A percentile compares a stretch with the other conserved stretches of the same genome.
These are phyloP conservation scores for Hortiboletus campestris DNA, from an alignment of 768 basidiomycete species.

Conservation along the genomic window DNA sequence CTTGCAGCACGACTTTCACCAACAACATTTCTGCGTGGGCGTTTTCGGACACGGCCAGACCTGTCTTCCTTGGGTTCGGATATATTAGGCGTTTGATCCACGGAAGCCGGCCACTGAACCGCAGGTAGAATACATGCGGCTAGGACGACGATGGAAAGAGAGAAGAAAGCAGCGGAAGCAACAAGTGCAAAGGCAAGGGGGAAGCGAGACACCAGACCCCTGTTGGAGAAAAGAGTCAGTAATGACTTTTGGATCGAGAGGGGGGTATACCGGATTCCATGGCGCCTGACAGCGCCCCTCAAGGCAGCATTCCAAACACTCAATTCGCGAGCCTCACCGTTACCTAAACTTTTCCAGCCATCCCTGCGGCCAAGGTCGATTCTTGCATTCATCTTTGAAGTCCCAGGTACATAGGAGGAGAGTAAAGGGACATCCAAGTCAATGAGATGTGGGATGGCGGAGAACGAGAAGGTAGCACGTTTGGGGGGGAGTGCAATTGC, in stretches of 20 bases:
- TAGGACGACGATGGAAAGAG: constrained; percentile 46
- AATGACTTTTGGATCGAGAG: neutral
- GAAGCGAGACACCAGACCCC: constrained; percentile 69
- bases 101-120: constrained; percentile 28
- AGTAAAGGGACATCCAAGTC: constrained; percentile 57
- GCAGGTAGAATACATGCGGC: constrained; percentile 53
- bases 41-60: constrained; percentile 26
- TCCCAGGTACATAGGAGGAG: constrained; percentile 48
- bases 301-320: constrained; percentile 63
- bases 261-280: constrained; percentile 62
- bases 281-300: constrained; percentile 59
- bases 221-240: constrained; percentile 26
- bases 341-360: constrained; percentile 66
- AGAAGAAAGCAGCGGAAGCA: constrained; percentile 45
- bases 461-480: constrained; percentile 35
- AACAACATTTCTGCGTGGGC: constrained; percentile 22
- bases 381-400: constrained; percentile 49
- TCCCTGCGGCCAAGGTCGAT: constrained; percentile 76
- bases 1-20: constrained; percentile 21
- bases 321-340: constrained; percentile 70
- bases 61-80: constrained; percentile 21
- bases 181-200: constrained; percentile 55
- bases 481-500: constrained; percentile 51
- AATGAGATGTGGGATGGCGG: constrained; percentile 40
- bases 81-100: constrained; percentile 10